These are phyloP conservation scores for Hypoxylon fragiforme DNA, from an alignment of 495 filamentous ascomycete genomes.

Conservation along the genomic window DNA sequence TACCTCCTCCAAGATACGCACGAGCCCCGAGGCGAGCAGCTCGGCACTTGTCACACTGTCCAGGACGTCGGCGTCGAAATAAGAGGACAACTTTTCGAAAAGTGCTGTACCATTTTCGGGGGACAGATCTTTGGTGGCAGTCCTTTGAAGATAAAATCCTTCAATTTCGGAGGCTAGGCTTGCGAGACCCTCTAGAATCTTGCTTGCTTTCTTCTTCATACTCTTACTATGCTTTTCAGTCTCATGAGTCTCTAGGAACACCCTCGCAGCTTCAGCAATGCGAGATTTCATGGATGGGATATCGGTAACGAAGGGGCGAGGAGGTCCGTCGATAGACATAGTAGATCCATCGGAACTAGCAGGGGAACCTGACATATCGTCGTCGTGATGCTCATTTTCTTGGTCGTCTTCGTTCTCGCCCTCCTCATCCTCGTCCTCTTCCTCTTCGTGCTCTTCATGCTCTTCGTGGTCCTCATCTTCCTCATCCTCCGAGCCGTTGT, in stretches of 20 bases:
- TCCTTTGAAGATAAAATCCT: slow-evolving; percentile 63
- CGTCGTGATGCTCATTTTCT: slow-evolving; percentile 55
- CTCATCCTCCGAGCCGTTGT: slow-evolving; percentile 53
- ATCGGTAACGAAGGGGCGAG: slow-evolving; percentile 50
- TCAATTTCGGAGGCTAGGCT: slow-evolving; percentile 70
- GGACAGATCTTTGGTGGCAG: slow-evolving; percentile 44
- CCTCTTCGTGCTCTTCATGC: slow-evolving; percentile 62
- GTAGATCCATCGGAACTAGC: slow-evolving; percentile 62
- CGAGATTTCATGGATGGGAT: slow-evolving; percentile 69
- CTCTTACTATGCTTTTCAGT: slow-evolving; percentile 66
- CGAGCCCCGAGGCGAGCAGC: slow-evolving; percentile 84
- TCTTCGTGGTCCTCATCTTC: slow-evolving; percentile 54
- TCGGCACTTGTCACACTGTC: slow-evolving; percentile 98
- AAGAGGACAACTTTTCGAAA: slow-evolving; percentile 77
- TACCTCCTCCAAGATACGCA: slow-evolving; percentile 77
- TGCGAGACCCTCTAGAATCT: slow-evolving; percentile 74
- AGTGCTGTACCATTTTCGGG: slow-evolving; percentile 60
- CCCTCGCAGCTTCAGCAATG: slow-evolving; percentile 73
- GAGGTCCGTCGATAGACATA: slow-evolving; percentile 57
- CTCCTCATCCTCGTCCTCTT: slow-evolving; percentile 56
- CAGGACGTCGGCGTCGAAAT: slow-evolving; percentile 83
- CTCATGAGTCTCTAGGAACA: slow-evolving; percentile 82
- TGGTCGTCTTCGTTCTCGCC: slow-evolving; percentile 62
- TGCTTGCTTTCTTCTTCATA: slow-evolving; percentile 75
- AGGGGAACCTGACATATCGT: slow-evolving; percentile 73